Base-by-base conservation (phyloP, 441 rosid genomes). In the Corymbia calophylla region DNA sequence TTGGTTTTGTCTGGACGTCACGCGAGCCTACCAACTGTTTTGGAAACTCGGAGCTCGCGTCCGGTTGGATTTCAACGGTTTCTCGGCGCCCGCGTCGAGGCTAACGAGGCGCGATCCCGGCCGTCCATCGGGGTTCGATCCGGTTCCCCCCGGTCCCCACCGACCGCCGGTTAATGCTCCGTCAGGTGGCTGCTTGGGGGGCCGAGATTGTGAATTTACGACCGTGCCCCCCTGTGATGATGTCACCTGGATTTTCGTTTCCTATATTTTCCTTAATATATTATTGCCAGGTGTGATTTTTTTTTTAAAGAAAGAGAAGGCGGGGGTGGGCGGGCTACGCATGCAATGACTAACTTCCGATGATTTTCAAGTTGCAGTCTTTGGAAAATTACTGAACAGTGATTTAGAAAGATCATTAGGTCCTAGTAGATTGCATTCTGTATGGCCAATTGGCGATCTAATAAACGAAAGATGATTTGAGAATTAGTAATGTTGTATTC, bases 31-130 rank as follows among this genome's bases (percentile, higher is more conserved):
- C 84, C 84, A 73, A 39, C 84, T 73, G 25, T 73, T 73, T 73
- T 73, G 84, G 84, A 73, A 73, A 73, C 51, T 73, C 84, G 51
- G 51, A 73, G 84, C 84, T 73, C 84, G 84, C 84, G 84, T 73
- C 84, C 84, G 84, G 51, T 44, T 3, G 25, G 13, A 6, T 73
- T 73, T 73, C 84, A 73, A 73, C 84, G 84, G 51, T 73, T 39
- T 73, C 84, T 73, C 84, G 84, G 84, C 8, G n/a, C 84, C 32
- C 68, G 31, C 15, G 68, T 62, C 84, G 3, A 73, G 51, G 84
- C 12, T 73, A 6, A 39, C 51, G 84, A 73, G 84, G 84, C 84
- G 29, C 16, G 6, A 73, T 73, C 51, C 51, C 5, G 84, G 84
- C 49, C 84, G 51, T 73, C 29, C 29, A 39, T 47, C 27, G 4